Evolutionary conservation across 2,329 filamentous ascomycete species (phyloP), one percentile per base, ranked within the genome.

Genomic region (Penicillium sp.): DNA sequence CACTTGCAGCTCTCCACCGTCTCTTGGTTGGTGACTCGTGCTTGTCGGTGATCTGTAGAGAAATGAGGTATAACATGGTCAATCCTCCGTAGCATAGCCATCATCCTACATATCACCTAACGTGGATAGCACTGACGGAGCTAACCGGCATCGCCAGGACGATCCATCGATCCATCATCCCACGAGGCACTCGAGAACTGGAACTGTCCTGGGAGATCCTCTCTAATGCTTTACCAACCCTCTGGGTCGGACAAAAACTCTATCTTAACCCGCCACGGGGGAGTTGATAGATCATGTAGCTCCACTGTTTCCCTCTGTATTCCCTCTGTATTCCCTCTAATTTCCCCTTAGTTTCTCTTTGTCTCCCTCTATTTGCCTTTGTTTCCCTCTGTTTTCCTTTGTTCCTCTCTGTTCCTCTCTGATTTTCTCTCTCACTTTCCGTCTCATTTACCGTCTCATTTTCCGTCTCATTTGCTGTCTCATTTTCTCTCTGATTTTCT

Each of bases 171-270:
- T 46, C 28, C 26, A 24, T 16, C 23, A 43, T 43, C 39, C 39
- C 39, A 46, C 43, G 43, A 46, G 26, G 43, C 37, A 23, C 48
- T 50, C 46, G 33, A 39, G 46, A 42, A 13, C 33, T 48, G 46
- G 24, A 21, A 33, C 23, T 5, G 13, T 24, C 21, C 46, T 34
- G 31, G 34, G 46, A 36, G 47, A 50, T 59, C 62, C 55, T 64
- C 59, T 61, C 63, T 61, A 64, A 64, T 52, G 51, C 47, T 56
- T 48, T 55, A n/a, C 62, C 62, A 54, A 51, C 51, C 54, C 28
- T 48, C 48, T 62, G 60, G 62, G 59, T 62, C 55, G 51, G 62
- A 63, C 62, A 61, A 61, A 52, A 63, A 59, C 58, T 59, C 44
- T 56, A 52, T 54, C 55, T 56, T 61, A 52, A 44, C 42, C 34